A percentile compares a stretch with the other conserved stretches of the same genome.
Evolutionary conservation across 2,329 filamentous ascomycete species (phyloP).

Genomic region (Ceratocystis cubensis): DNA sequence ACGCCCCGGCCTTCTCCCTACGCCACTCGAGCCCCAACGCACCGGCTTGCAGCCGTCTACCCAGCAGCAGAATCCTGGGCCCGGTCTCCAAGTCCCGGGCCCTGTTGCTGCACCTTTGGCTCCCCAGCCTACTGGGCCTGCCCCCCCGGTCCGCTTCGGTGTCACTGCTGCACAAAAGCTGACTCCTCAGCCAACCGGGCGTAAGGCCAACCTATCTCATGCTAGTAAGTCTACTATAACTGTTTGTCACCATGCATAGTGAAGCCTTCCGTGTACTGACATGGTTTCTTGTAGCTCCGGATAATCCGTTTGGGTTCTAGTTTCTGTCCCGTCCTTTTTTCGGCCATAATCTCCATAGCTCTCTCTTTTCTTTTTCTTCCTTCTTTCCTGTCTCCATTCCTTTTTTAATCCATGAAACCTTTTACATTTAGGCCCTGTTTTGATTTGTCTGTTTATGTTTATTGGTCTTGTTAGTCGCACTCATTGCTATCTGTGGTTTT

Average conservation of each 20-base stretch:
- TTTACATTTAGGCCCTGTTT: conserved; percentile 8
- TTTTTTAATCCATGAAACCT: conserved; percentile 8
- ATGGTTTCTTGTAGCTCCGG: conserved; percentile 31
- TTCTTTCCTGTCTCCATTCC: conserved; percentile 10
- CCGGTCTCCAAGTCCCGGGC: neutral
- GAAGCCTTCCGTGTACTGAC: neutral
- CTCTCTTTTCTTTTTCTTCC: conserved; percentile 2
- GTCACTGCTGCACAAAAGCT: conserved; percentile 63
- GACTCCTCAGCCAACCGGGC: conserved; percentile 72
- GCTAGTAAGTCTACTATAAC: conserved; percentile 65
- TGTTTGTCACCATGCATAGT: neutral
- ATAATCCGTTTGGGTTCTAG: conserved; percentile 43
- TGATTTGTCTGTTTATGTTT: neutral
- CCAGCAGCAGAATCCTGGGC: conserved; percentile 32
- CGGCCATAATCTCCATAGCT: conserved; percentile 7
- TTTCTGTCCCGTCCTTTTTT: conserved; percentile 11
- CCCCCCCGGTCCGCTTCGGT: conserved; percentile 82
- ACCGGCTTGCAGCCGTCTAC: conserved; percentile 37
- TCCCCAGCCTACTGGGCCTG: conserved; percentile 46
- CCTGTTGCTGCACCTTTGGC: conserved; percentile 17
- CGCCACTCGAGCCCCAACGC: conserved; percentile 46
- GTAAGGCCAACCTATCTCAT: conserved; percentile 80
- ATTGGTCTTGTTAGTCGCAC: neutral
- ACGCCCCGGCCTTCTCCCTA: conserved; percentile 37
- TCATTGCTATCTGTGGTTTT: neutral